Evolutionary conservation across 352 stramenopile species (phyloP).

Genomic region (Thalassiosira hispida): DNA sequence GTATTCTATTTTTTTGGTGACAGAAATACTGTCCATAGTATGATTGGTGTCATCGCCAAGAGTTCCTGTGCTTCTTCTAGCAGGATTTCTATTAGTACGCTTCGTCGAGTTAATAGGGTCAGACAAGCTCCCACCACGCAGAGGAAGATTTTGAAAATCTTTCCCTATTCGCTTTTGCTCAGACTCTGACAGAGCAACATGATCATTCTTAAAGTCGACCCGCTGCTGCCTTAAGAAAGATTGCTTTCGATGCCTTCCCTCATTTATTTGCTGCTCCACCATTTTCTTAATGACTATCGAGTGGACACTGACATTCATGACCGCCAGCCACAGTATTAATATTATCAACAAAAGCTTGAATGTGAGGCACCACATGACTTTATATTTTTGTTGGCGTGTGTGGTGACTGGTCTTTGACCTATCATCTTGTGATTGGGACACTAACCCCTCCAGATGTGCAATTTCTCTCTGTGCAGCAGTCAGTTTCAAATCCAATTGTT

Average conservation of each 20-base stretch:
- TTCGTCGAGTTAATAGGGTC: too few species aligned
- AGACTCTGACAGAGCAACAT: background rate
- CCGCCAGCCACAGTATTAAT: constrained; percentile 24
- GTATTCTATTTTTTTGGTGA: too few species aligned
- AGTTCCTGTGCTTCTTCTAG: too few species aligned
- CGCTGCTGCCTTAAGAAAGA: background rate
- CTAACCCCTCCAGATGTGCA: constrained; percentile 1
- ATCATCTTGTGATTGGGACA: constrained; percentile 1
- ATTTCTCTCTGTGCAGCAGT: constrained; percentile 7
- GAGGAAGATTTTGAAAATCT: too few species aligned
- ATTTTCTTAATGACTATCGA: constrained; percentile 10
- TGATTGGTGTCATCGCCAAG: too few species aligned
- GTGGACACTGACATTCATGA: constrained; percentile 27
- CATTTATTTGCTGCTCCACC: constrained; percentile 13
- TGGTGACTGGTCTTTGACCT: background rate
- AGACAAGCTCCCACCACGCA: too few species aligned
- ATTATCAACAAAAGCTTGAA: constrained; percentile 20
- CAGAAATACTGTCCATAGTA: too few species aligned
- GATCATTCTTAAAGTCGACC: background rate
- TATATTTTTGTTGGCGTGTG: constrained; percentile 6
- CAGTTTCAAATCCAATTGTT: background rate
- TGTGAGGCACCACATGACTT: background rate
- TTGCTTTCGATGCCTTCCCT: background rate
- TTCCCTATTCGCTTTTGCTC: background rate
- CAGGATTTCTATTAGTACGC: too few species aligned